phyloP scores from a whole-genome alignment of 2,329 filamentous ascomycete species.

The Malbranchea zuffiana region DNA sequence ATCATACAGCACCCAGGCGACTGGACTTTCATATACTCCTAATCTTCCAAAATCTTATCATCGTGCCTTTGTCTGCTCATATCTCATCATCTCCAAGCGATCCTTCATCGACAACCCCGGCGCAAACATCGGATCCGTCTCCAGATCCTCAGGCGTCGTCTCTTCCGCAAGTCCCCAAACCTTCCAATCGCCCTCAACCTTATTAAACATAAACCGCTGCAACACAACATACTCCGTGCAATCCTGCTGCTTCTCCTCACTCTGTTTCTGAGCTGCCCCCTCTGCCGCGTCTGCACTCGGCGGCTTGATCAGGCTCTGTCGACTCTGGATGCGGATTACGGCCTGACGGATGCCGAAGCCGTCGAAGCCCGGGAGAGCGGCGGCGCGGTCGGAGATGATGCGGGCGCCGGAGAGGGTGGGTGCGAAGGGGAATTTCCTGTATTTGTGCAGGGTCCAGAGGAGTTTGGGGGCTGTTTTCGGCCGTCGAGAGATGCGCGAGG shows the following conservation, averaged over 20 bases:
- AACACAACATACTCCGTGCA: constrained; percentile 42
- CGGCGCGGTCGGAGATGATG: constrained; percentile 33
- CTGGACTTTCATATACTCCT: neutral
- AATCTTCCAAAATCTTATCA: neutral
- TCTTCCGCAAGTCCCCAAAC: constrained; percentile 41
- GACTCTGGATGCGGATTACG: constrained; percentile 30
- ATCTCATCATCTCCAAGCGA: constrained; percentile 21
- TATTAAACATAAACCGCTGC: constrained; percentile 35
- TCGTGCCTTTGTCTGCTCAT: neutral
- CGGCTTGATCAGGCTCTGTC: constrained; percentile 27
- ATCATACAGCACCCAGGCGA: too few species aligned
- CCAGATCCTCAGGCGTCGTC: constrained; percentile 31
- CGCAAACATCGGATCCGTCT: constrained; percentile 26
- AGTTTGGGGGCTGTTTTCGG: constrained; percentile 21
- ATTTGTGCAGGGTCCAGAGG: constrained; percentile 30
- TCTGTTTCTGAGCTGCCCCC: constrained; percentile 8
- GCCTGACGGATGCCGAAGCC: constrained; percentile 33
- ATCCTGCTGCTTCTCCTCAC: constrained; percentile 30
- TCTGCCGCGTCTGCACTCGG: constrained; percentile 10
- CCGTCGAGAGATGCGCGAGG: constrained; percentile 26
- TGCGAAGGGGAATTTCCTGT: constrained; percentile 25
- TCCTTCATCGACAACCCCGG: constrained; percentile 27
- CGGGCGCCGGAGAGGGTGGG: constrained; percentile 29
- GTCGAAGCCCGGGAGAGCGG: constrained; percentile 29
- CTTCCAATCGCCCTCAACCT: constrained; percentile 37